Evolutionary conservation across 2,329 filamentous ascomycete species (phyloP).

Genomic region (Fusarium mundagurra): DNA sequence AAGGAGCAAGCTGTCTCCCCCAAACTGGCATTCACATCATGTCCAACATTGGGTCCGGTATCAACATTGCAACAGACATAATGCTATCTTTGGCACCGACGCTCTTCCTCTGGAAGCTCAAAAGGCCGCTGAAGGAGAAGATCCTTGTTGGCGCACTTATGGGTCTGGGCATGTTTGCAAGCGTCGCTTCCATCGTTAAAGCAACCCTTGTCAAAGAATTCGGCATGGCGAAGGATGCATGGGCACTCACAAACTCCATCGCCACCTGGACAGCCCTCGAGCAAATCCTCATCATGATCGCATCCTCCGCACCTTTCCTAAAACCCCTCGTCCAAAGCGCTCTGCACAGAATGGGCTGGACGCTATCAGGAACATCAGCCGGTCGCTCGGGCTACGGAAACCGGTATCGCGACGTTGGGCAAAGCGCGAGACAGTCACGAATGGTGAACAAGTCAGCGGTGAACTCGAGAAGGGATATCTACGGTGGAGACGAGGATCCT

Average conservation of each 20-base stretch:
- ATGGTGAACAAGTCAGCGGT: background rate
- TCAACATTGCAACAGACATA: slow-evolving; percentile 6
- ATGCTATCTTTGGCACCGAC: slow-evolving; percentile 6
- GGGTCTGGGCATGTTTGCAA: slow-evolving; percentile 13
- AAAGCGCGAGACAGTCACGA: background rate
- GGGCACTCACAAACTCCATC: slow-evolving; percentile 20
- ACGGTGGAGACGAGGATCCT: slow-evolving; percentile 6
- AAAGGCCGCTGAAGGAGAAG: slow-evolving; percentile 3
- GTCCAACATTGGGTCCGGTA: background rate
- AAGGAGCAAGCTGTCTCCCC: slow-evolving; percentile 8
- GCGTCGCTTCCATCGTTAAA: slow-evolving; percentile 7
- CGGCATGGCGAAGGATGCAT: slow-evolving; percentile 5
- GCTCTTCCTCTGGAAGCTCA: slow-evolving; percentile 8
- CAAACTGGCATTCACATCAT: slow-evolving; percentile 9
- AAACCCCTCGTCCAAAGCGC: slow-evolving; percentile 3
- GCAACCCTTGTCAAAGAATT: slow-evolving; percentile 17
- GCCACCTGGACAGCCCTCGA: slow-evolving; percentile 20
- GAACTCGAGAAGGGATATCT: background rate
- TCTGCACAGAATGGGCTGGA: slow-evolving; percentile 9
- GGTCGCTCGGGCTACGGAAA: slow-evolving; percentile 4
- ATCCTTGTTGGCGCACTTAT: slow-evolving; percentile 9
- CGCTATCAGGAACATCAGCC: slow-evolving; percentile 2
- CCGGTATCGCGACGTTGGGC: background rate
- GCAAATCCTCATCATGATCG: slow-evolving; percentile 26
- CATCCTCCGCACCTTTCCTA: slow-evolving; percentile 10